Percentiles rank a stretch among this genome's conserved stretches.
Conservation (phyloP, 2,329 filamentous ascomycete species). For the Leptographium wingfieldii region DNA sequence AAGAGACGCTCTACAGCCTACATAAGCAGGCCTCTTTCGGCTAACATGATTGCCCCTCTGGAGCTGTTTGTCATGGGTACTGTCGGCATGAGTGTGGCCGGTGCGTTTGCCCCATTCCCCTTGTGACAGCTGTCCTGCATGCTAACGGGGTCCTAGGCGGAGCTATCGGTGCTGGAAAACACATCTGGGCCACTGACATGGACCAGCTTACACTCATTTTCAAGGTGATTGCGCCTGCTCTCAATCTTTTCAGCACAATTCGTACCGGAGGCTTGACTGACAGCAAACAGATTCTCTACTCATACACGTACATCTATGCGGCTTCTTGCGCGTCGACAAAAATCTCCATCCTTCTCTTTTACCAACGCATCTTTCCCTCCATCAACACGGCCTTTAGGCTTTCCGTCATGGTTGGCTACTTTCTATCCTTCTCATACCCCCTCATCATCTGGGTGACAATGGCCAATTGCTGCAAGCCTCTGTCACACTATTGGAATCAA, state of each 20-base stretch:
- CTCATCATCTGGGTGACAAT: constrained; percentile 20
- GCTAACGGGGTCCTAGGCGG: not conserved
- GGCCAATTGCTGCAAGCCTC: constrained; percentile 3
- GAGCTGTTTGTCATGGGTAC: not conserved
- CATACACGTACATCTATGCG: constrained; percentile 11
- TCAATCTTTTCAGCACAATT: no score
- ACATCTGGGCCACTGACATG: not conserved
- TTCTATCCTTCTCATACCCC: constrained; percentile 9
- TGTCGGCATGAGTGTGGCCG: not conserved
- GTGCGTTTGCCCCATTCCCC: not conserved
- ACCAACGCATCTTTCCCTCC: constrained; percentile 12
- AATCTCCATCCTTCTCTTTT: constrained; percentile 15
- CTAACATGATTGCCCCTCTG: not conserved
- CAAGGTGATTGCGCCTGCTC: not conserved
- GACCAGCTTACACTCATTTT: not conserved
- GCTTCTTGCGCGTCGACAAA: constrained; percentile 9
- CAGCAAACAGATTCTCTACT: constrained; percentile 13
- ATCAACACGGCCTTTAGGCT: not conserved
- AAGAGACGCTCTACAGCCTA: no score
- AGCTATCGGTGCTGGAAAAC: constrained; percentile 1
- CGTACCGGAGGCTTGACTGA: not conserved
- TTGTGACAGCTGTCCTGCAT: not conserved
- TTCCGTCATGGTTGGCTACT: not conserved
- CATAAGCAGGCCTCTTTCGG: no score
- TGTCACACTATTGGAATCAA: constrained; percentile 9